Base-by-base conservation (phyloP, 2,329 filamentous ascomycete species). In the Ceratocystis papillata region DNA sequence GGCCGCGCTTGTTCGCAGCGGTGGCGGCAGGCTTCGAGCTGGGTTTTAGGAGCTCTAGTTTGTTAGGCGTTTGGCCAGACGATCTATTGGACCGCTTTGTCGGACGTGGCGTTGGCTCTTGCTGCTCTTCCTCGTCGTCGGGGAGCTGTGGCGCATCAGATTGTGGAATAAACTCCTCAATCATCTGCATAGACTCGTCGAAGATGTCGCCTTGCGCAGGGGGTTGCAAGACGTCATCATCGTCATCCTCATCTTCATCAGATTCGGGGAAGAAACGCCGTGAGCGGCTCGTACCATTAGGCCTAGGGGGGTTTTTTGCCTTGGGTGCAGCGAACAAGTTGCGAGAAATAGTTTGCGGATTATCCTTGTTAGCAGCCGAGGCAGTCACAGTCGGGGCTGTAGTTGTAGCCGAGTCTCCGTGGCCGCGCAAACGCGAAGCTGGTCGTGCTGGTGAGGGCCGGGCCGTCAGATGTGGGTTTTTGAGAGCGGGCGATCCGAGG, bases 401-500 rank as follows among this genome's bases (percentile, higher is more conserved):
- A 10, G 20, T 50, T 20, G 46, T 50, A 5, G 45, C 25, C 6
- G 44, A 50, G 61, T 28, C 25, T 25, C 37, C 25, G 25, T 41
- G 0, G 45, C 28, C 33, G 45, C 45, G 61, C 10, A 48, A 25
- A 50, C 37, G 53, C 33, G 41, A 28, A 22, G 46, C 46, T 50
- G 46, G 46, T 4, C 46, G 46, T 25, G 53, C 37, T 17, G 80
- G 83, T 12, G 81, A 81, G 20, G 77, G 76, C 57, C 79, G 81
- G 37, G 79, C 81, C 64, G 46, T 46, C 12, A 86, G 74, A 61
- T 81, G 80, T 3, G 82, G 83, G 70, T 84, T 84, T 66, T 81
- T 80, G 68, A 83, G 80, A 30, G 87, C 84, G 0, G 87, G 87
- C 1, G 81, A 83, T 12, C 78, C 76, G 30, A 84, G 78, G 44